Percentiles rank a stretch among this genome's conserved stretches.
phyloP scores from a whole-genome alignment of 2,329 filamentous ascomycete species.

The Sporothrix brasiliensis region DNA sequence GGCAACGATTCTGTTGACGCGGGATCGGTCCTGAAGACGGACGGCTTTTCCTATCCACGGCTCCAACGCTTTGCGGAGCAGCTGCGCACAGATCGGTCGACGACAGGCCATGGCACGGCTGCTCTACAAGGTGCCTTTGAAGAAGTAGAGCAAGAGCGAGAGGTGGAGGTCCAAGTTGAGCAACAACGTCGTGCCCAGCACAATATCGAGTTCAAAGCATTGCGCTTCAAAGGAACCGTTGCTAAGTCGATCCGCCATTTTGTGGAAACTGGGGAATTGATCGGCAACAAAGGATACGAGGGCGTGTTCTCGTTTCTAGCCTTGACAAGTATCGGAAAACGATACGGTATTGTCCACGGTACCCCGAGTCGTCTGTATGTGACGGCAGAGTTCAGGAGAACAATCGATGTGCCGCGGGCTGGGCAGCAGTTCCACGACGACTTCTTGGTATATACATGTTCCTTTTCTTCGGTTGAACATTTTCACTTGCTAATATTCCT shows the following conservation, averaged over 20 bases:
- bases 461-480: not conserved
- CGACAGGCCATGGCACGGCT: constrained; percentile 37
- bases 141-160: constrained; percentile 63
- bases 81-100: constrained; percentile 40
- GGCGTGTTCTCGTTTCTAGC: constrained; percentile 26
- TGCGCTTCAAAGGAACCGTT: constrained; percentile 27
- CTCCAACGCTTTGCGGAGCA: constrained; percentile 38
- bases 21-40: constrained; percentile 33
- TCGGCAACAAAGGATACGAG: not conserved
- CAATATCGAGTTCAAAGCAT: not conserved
- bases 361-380: constrained; percentile 42
- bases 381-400: constrained; percentile 53
- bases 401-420: constrained; percentile 42
- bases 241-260: constrained; percentile 23
- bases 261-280: constrained; percentile 28
- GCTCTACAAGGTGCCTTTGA: constrained; percentile 50
- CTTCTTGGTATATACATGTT: constrained; percentile 42
- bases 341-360: constrained; percentile 24
- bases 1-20: constrained; percentile 34
- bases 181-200: constrained; percentile 47
- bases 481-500: not conserved
- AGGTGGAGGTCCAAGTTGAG: constrained; percentile 63
- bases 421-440: constrained; percentile 39
- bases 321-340: constrained; percentile 19
- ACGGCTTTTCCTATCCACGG: constrained; percentile 38